Conservation (phyloP, 805 yeast genomes). For the Zygotorulaspora chibaensis region DNA sequence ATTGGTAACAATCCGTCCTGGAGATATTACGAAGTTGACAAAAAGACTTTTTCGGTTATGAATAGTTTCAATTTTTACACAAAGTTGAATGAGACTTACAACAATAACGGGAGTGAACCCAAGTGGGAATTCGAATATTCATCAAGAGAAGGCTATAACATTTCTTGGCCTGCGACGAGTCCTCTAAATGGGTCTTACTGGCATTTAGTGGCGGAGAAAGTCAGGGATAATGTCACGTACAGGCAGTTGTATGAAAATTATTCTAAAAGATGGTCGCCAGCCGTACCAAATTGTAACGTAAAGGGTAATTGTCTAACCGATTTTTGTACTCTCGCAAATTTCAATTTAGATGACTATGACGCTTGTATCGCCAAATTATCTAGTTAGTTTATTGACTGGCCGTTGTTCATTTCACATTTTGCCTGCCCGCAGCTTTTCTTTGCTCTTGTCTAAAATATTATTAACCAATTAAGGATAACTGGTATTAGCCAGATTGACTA, state of each 20-base stretch:
- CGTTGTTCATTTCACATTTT: no score
- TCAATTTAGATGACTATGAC: slow-evolving; percentile 34
- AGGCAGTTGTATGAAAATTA: slow-evolving; percentile 48
- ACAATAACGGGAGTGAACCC: slow-evolving; percentile 52
- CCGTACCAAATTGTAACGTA: slow-evolving; percentile 45
- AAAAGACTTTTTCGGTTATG: slow-evolving; percentile 54
- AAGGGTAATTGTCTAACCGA: slow-evolving; percentile 35
- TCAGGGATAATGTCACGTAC: slow-evolving; percentile 40
- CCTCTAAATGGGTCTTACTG: slow-evolving; percentile 71
- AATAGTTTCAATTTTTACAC: slow-evolving; percentile 57
- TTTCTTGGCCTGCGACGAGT: slow-evolving; percentile 53
- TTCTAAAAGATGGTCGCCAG: slow-evolving; percentile 54
- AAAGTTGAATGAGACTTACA: slow-evolving; percentile 52
- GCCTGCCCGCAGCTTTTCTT: no score
- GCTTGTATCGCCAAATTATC: slow-evolving; percentile 21
- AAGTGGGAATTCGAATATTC: slow-evolving; percentile 61
- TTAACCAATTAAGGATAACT: no score
- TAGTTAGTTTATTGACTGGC: no score
- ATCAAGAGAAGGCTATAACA: slow-evolving; percentile 52
- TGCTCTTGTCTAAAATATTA: no score
- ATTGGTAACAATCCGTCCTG: slow-evolving; percentile 61
- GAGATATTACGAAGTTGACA: slow-evolving; percentile 67
- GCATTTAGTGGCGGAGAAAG: slow-evolving; percentile 49
- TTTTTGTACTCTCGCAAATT: slow-evolving; percentile 41
- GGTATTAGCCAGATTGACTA: no score